Base-by-base conservation (phyloP, 371 early-diverging fungal species). In the Caulochytrium protostelioides region DNA sequence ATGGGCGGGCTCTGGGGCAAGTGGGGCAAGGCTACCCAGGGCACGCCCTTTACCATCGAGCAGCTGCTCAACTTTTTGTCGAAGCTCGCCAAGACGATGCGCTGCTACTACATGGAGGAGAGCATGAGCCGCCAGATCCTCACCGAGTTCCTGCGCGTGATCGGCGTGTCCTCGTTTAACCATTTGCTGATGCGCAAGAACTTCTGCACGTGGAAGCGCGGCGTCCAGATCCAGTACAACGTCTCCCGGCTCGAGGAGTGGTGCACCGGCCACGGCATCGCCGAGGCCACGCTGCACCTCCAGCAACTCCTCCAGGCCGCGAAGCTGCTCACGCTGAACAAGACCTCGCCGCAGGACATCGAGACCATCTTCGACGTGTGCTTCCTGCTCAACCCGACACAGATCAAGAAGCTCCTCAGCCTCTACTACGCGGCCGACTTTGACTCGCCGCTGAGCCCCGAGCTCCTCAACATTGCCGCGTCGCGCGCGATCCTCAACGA, bases 201-300 rank as follows among this genome's bases (percentile, higher is more conserved):
- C 35, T 68, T 64, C 39, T 49, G 46, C 26, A 62, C 57, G 6
- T 64, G 59, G 55, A 60, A 62, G 42, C 46, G 69, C 10, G 59
- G 72, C 14, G 90, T 91, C 77, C 92, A 94, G 63, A 86, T 94
- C 44, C 92, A 91, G 57, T 91, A 87, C 65, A 94, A 94, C 46
- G 74, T 90, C 27, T 80, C 84, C 3, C 72, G 89, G 12, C 57
- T 94, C 32, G 85, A 87, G 50, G 95, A 94, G 50, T 94, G 95
- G 95, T 87, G 87, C 66, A 81, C 63, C 50, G 72, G 55, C n/a
- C 84, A 89, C 47, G 76, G 73, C 23, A 72, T 86, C 16, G 52
- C 72, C n/a, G 87, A 90, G 46, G 58, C 79, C 17, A 77, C 83
- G 0, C 60, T 78, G 23, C 86, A 91, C 43, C 55, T 87, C 3